phyloP scores from a whole-genome alignment of 2,329 filamentous ascomycete genomes.

The Penicillium occitanis region DNA sequence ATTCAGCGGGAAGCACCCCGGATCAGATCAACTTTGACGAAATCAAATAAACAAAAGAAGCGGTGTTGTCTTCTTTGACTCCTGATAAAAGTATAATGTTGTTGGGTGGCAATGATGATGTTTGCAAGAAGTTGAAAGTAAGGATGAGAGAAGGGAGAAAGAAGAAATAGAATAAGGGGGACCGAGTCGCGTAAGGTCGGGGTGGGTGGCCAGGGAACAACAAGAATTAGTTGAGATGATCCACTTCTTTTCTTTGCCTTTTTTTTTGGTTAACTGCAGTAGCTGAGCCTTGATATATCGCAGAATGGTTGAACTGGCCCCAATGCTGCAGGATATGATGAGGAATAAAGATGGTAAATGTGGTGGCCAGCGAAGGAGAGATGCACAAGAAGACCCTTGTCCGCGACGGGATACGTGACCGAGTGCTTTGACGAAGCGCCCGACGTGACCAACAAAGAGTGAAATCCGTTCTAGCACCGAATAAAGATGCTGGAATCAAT shows the following conservation, averaged over 20 bases:
- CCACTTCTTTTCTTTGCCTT: not conserved
- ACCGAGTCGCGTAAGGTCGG: conserved; percentile 21
- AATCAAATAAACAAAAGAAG: conserved; percentile 5
- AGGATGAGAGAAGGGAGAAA: conserved; percentile 15
- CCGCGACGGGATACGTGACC: not conserved
- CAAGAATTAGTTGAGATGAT: not conserved
- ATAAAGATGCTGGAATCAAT: not conserved
- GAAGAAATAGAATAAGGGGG: conserved; percentile 19
- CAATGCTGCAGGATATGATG: not conserved
- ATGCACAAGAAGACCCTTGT: not conserved
- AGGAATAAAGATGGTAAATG: not conserved
- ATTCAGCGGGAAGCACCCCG: conserved; percentile 21
- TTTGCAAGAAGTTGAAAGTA: conserved; percentile 12
- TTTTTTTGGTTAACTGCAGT: not conserved
- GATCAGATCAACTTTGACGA: conserved; percentile 17
- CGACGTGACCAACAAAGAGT: not conserved
- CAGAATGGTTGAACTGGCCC: not conserved
- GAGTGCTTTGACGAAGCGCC: not conserved
- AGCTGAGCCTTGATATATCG: not conserved
- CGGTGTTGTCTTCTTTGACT: not conserved
- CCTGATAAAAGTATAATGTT: too few relatives aligned
- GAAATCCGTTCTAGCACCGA: not conserved
- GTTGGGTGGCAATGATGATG: not conserved
- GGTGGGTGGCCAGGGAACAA: conserved; percentile 12
- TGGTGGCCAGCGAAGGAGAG: not conserved